phyloP scores from a whole-genome alignment of 495 filamentous ascomycete genomes.

The Neurospora hispaniola region DNA sequence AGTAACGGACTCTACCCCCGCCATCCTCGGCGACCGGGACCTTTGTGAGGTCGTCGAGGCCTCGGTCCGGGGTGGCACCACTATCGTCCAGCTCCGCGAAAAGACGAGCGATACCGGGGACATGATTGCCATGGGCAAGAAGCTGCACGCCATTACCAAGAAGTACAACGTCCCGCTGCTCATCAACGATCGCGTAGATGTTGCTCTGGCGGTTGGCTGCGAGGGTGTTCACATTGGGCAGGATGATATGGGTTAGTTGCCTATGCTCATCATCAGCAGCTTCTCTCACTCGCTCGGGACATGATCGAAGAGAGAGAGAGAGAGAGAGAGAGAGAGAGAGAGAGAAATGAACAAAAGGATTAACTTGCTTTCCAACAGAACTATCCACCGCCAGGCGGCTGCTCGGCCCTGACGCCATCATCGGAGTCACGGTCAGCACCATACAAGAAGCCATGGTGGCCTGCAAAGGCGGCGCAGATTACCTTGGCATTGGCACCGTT shows the following conservation, averaged over 20 bases:
- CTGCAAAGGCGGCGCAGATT: conserved; percentile 63
- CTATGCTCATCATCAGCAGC: background rate
- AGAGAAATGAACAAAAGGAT: background rate
- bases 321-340: background rate
- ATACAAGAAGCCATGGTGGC: conserved; percentile 57
- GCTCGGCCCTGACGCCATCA: conserved; percentile 56
- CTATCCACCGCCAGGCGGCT: conserved; percentile 56
- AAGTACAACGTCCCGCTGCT: conserved; percentile 66
- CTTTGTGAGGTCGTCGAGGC: conserved; percentile 64
- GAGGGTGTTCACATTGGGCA: conserved; percentile 94
- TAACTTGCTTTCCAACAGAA: conserved; percentile 25
- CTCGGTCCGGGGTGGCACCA: conserved; percentile 73
- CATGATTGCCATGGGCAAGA: conserved; percentile 58
- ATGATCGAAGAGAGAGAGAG: background rate
- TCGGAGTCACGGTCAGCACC: conserved; percentile 62
- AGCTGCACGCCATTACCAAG: conserved; percentile 58
- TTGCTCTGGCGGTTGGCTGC: conserved; percentile 72
- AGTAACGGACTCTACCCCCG: conserved; percentile 81
- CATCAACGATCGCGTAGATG: conserved; percentile 93
- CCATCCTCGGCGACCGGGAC: conserved; percentile 61
- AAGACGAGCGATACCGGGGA: conserved; percentile 69
- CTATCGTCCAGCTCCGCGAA: conserved; percentile 82
- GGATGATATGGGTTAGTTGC: conserved; percentile 70
- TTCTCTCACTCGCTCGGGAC: background rate
- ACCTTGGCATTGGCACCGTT: conserved; percentile 80